phyloP scores from a whole-genome alignment of 1,139 yeast genomes.

The Blastobotrys elegans region DNA sequence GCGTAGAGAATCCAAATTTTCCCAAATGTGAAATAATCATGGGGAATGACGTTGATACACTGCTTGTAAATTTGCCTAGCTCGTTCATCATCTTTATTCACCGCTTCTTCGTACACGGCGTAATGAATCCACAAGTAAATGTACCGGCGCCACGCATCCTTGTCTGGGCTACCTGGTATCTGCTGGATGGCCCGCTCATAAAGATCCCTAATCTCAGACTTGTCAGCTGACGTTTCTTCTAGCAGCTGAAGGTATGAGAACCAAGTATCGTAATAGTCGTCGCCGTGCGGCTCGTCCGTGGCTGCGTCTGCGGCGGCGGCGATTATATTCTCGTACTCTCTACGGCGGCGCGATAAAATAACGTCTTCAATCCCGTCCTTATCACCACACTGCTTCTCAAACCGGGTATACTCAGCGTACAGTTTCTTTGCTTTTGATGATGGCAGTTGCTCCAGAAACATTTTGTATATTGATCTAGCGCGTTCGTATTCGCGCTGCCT shows the following conservation, averaged over 20 bases:
- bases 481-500: slow-evolving; percentile 59
- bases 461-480: slow-evolving; percentile 55
- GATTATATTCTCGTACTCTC: slow-evolving; percentile 49
- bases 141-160: slow-evolving; percentile 58
- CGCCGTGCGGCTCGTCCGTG: no score
- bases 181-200: slow-evolving; percentile 48
- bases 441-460: slow-evolving; percentile 48
- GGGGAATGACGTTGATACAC: slow-evolving; percentile 51
- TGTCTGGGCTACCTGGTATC: slow-evolving; percentile 36
- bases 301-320: slow-evolving; percentile 47
- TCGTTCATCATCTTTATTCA: slow-evolving; percentile 34
- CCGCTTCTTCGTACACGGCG: slow-evolving; percentile 60
- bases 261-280: slow-evolving; percentile 84
- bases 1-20: slow-evolving; percentile 71
- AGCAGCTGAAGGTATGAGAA: slow-evolving; percentile 61
- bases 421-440: slow-evolving; percentile 40
- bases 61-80: slow-evolving; percentile 51
- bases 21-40: slow-evolving; percentile 56
- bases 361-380: slow-evolving; percentile 49
- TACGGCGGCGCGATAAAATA: slow-evolving; percentile 49
- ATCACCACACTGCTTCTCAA: slow-evolving; percentile 64
- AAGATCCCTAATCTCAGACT: slow-evolving; percentile 31
- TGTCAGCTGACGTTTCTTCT: slow-evolving; percentile 34
- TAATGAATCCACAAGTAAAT: slow-evolving; percentile 66
- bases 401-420: slow-evolving; percentile 48